Conservation (phyloP, 2,329 filamentous ascomycete genomes). For the Ilyonectria sp. region DNA sequence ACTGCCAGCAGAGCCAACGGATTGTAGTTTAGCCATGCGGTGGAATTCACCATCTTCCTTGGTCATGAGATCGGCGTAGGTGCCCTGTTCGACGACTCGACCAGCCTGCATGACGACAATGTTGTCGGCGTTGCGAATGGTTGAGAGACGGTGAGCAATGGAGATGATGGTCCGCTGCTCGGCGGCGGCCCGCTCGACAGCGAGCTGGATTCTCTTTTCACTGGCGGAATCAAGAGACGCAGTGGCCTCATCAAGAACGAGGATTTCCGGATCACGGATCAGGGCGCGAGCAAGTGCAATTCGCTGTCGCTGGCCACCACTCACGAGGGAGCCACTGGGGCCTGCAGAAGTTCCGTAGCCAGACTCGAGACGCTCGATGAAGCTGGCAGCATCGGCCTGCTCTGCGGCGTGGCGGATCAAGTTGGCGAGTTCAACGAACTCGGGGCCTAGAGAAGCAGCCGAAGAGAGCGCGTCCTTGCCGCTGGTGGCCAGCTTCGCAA, state of each 20-base stretch:
- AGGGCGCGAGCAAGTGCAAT: slow-evolving; percentile 71
- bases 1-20: slow-evolving; percentile 49
- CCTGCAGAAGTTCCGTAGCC: slow-evolving; percentile 70
- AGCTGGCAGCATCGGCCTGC: slow-evolving; percentile 71
- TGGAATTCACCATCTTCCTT: slow-evolving; percentile 66
- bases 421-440: slow-evolving; percentile 62
- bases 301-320: slow-evolving; percentile 72
- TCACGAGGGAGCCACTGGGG: slow-evolving; percentile 67
- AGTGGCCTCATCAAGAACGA: slow-evolving; percentile 75
- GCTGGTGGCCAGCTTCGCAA: slow-evolving; percentile 64
- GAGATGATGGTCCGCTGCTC: slow-evolving; percentile 74
- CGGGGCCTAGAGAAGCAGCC: slow-evolving; percentile 59
- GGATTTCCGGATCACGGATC: slow-evolving; percentile 68
- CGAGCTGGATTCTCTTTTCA: slow-evolving; percentile 67
- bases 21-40: slow-evolving; percentile 64
- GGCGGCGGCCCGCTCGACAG: slow-evolving; percentile 58
- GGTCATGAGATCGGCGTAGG: slow-evolving; percentile 71
- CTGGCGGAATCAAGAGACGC: slow-evolving; percentile 72
- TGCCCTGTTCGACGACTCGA: slow-evolving; percentile 73
- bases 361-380: slow-evolving; percentile 67
- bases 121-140: slow-evolving; percentile 74
- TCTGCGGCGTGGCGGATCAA: slow-evolving; percentile 67
- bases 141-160: slow-evolving; percentile 75
- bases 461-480: slow-evolving; percentile 64
- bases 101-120: slow-evolving; percentile 78